Evolutionary conservation across 2,329 filamentous ascomycete species (phyloP), one percentile per base, ranked within the genome.

Genomic region (Akanthomyces uredinophilus): DNA sequence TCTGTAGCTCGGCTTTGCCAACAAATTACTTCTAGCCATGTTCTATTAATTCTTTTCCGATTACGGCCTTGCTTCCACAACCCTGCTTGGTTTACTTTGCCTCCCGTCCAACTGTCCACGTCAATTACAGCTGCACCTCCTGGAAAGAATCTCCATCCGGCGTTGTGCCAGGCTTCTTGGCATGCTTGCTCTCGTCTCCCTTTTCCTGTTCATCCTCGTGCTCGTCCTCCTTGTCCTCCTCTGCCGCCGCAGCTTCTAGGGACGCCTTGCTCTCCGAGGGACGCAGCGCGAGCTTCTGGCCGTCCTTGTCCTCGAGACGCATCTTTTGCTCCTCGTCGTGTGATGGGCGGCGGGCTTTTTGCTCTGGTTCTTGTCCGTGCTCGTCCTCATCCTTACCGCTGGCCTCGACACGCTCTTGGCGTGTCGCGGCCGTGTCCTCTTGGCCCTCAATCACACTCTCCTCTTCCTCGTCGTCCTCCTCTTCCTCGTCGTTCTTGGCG

Each of bases 61-160:
- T 20, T n/a, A n/a, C 32, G n/a, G n/a, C 32, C 13, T 56, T 46
- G n/a, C 20, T 13, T 14, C 7, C 49, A 37, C 37, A 29, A 52
- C 2, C 53, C 39, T 57, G 54, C 20, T 47, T 47, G 43, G 43
- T 57, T 4, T 1, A 18, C 20, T 39, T 39, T 3, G 35, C 35
- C 35, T 10, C 35, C 8, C 13, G 35, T 37, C n/a, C n/a, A n/a
- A n/a, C n/a, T 39, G 37, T 16, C 37, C 10, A 4, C 4, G 37
- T 39, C 3, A 1, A 37, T 68, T 76, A 87, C 68, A 88, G 74
- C 64, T 82, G 83, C 52, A 88, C 84, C 66, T 88, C 83, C 68
- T 87, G 84, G 72, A 88, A 87, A n/a, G 83, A 84, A 5, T 79
- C 78, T 0, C 82, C 81, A 65, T 85, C 83, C 20, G 83, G 79